Conservation (phyloP, 148 eudicot species). For the Rhododendron molle region DNA sequence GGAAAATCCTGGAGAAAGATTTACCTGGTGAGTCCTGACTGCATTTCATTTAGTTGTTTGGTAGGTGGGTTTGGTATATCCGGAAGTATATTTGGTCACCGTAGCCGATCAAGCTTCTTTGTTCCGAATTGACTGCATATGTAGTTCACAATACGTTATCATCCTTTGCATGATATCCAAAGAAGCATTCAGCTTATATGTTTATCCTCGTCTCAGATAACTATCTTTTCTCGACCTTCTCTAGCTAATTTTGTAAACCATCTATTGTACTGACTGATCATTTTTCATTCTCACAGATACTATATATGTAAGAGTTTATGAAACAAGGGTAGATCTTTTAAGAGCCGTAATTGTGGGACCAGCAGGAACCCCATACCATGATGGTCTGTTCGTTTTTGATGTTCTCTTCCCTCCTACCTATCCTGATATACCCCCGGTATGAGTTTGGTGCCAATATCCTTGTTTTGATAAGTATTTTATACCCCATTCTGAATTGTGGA, state of each 20-base stretch:
- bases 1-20: conserved; percentile 70
- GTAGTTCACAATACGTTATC: neutral
- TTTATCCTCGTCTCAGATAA: neutral
- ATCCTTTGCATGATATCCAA: neutral
- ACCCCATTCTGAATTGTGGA: neutral
- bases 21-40: conserved; percentile 55
- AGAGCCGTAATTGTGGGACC: conserved; percentile 74
- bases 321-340: conserved; percentile 69
- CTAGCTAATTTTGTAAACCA: neutral
- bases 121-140: neutral
- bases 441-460: conserved; percentile 4
- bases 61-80: neutral
- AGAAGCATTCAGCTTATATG: neutral
- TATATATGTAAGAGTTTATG: conserved; percentile 65
- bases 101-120: neutral
- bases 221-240: neutral
- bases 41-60: conserved; percentile 1
- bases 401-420: conserved; percentile 56
- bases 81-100: neutral
- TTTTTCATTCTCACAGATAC: conserved; percentile 38
- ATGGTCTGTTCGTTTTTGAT: conserved; percentile 79
- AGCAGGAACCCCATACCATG: conserved; percentile 83
- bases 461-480: neutral
- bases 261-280: neutral
- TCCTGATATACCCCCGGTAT: conserved; percentile 70